Percentiles rank a stretch among this genome's conserved stretches.
Conservation (phyloP, 2,329 filamentous ascomycete genomes). For the Drechslerella dactyloides region DNA sequence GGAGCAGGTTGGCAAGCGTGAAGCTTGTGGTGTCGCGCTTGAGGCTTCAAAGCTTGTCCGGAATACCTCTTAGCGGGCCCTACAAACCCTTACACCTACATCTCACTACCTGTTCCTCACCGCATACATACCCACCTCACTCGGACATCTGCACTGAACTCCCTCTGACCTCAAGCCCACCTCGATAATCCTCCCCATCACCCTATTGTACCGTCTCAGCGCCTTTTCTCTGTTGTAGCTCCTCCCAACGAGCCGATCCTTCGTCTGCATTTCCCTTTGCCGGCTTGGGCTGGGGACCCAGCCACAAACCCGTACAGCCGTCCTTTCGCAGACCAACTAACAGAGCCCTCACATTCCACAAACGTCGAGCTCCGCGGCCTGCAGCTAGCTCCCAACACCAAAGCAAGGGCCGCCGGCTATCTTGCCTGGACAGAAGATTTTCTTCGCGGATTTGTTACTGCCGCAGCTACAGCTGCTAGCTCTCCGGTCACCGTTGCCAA, state of each 20-base stretch:
- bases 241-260: not conserved
- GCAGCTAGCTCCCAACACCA: constrained; percentile 5
- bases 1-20: not conserved
- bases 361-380: constrained; percentile 5
- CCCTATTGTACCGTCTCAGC: not conserved
- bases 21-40: not conserved
- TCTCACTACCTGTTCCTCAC: not conserved
- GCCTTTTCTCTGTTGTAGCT: not conserved
- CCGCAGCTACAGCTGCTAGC: not conserved
- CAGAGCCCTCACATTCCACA: constrained; percentile 5
- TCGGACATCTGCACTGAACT: not conserved
- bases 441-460: not conserved
- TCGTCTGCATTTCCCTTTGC: not conserved
- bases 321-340: constrained; percentile 22
- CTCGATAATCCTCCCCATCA: not conserved
- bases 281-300: constrained; percentile 13
- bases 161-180: not conserved
- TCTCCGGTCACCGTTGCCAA: not conserved
- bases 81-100: constrained; percentile 2
- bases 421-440: constrained; percentile 1
- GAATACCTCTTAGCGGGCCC: not conserved
- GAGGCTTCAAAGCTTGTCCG: not conserved
- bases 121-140: not conserved
- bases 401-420: constrained; percentile 6
- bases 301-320: constrained; percentile 1